These are phyloP conservation scores for Melastoma malabathricum DNA, from an alignment of 345 rosid genomes.

Conservation along the genomic window DNA sequence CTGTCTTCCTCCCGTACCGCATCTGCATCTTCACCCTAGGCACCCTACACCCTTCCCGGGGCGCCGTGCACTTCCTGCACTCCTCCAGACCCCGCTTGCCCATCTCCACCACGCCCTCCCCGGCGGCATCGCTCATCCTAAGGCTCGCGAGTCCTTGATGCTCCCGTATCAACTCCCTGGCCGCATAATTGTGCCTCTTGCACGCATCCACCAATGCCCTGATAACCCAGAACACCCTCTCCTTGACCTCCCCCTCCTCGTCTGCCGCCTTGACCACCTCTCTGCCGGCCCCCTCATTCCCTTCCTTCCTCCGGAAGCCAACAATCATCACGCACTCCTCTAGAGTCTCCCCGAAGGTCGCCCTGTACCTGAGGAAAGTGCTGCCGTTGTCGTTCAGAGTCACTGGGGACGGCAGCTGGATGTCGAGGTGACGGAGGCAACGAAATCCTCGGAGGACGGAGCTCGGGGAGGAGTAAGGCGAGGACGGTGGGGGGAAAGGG, in stretches of 20 bases:
- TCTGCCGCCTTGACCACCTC: constrained; percentile 15
- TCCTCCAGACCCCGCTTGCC: constrained; percentile 24
- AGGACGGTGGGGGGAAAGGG: constrained; percentile 8
- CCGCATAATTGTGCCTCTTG: constrained; percentile 21
- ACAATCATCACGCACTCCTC: constrained; percentile 31
- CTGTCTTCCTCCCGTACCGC: constrained; percentile 23
- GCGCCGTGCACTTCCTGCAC: constrained; percentile 13
- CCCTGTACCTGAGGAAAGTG: constrained; percentile 21
- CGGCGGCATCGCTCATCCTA: constrained; percentile 25
- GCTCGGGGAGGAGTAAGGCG: constrained; percentile 8
- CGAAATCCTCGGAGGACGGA: constrained; percentile 24
- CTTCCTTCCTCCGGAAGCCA: constrained; percentile 3
- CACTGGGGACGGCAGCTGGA: constrained; percentile 29
- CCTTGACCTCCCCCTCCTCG: constrained; percentile 19
- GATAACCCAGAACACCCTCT: constrained; percentile 40
- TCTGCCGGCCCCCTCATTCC: constrained; percentile 17
- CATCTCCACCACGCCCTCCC: constrained; percentile 33
- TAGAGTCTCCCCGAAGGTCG: constrained; percentile 24
- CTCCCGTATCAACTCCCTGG: constrained; percentile 21
- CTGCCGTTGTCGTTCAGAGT: constrained; percentile 14
- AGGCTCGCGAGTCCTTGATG: constrained; percentile 19
- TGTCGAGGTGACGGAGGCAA: constrained; percentile 21
- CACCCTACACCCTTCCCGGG: constrained; percentile 15
- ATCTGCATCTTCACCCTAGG: constrained; percentile 37
- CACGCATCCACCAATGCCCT: constrained; percentile 37